Base-by-base conservation (phyloP, 2,329 filamentous ascomycete species). In the Pseudocercospora fijiensis region DNA sequence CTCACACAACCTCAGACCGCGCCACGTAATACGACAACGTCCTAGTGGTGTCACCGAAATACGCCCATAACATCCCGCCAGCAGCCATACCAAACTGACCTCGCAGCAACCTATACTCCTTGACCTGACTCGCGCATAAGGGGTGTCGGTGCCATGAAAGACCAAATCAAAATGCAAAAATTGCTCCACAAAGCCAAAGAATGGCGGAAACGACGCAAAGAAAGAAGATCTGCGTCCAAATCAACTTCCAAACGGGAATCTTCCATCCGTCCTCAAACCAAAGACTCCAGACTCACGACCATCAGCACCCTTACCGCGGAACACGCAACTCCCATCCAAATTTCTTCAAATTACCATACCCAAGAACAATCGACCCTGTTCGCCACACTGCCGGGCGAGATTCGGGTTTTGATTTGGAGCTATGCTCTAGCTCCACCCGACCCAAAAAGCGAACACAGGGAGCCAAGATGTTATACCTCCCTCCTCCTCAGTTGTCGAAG, bases 161-260 rank as follows among this genome's bases (percentile, higher is more conserved):
- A 56, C 27, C 53, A 56, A 28, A 24, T 56, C 53, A 41, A 37
- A 24, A 56, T 56, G 53, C 53, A 56, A n/a, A 56, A 24, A 30
- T 28, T 56, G 11, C 28, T 53, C 16, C 22, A 56, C 33, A 56
- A 56, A 37, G 30, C 53, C 53, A 33, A 56, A 33, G 30, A 56
- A 20, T 56, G 53, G 28, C 53, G 53, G 5, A 37, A 22, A 22
- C 16, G 26, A n/a, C 49, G 49, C 9, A 8, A 16, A 53, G 49
- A 24, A 16, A 30, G 49, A 28, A 11, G 49, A 8, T 27, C 37
- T 1, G 18, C 28, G 4, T 26, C 49, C 1, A 53, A 53, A 26
- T 28, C 49, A 10, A 53, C 10, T n/a, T n/a, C n/a, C 20, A 53
- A 53, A 53, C 22, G 26, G 28, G 49, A 53, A 53, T 53, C 49